Base-by-base conservation (phyloP, 805 yeast species). In the Candida boleticola region DNA sequence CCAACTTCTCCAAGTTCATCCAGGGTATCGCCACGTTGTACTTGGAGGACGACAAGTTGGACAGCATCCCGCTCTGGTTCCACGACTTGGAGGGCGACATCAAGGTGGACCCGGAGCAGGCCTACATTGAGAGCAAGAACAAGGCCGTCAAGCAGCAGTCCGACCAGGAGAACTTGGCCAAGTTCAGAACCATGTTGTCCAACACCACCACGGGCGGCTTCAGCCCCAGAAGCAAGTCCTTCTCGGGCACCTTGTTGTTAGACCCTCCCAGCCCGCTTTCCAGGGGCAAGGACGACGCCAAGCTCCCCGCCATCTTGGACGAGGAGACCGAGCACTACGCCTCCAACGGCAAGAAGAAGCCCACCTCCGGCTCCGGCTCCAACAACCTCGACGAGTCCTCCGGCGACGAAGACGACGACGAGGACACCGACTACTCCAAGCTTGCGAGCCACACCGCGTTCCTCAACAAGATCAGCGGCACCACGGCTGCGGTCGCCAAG, bases 51-150 rank as follows among this genome's bases (percentile, higher is more conserved):
- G 97, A 92, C 54, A 83, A 85, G 52, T 75, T 92, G 57, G 96
- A 89, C 59, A 82, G 84, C 48, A 73, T 92, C 48, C 99, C 99
- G 42, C 86, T 89, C 62, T 92, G 99, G 99, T 74, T 89, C 50
- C 87, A 95, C 44, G 97, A 92, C 47, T 71, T 93, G 54, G 97
- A 63, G 49, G 51, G 54, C 40, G 92, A 85, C 60, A 83, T 83
- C 45, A 76, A 88, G 51, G 77, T 77, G 49, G 84, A 85, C 55
- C 95, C 95, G n/a, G 78, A 79, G 49, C 85, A 83, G 54, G 89
- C 89, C 0, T 80, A 79, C 53, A 83, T 81, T 51, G 87, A 83
- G 53, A 81, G 83, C 36, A 71, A 75, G 49, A 68, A 71, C 49
- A 80, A 77, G 49, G 63, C 72, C 46, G 64, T 76, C 41, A 76